Conservation (phyloP, 352 stramenopile genomes). For the Blastocystis sp. region DNA sequence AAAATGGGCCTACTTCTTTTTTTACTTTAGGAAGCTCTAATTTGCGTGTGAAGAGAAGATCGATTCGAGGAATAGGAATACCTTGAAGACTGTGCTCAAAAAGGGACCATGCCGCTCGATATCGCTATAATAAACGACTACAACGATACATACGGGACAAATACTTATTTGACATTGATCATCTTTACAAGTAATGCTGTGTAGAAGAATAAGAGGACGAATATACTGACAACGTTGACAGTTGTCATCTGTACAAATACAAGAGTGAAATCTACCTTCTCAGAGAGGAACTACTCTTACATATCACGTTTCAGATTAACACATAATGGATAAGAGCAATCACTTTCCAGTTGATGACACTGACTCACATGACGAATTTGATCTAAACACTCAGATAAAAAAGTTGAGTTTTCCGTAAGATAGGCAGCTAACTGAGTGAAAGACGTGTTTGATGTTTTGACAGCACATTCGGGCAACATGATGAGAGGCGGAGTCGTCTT, state of each 20-base stretch:
- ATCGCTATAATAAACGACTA: neutral
- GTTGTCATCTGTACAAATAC: conserved; percentile 26
- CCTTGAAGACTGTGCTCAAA: conserved; percentile 34
- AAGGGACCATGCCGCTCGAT: neutral
- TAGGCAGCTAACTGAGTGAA: neutral
- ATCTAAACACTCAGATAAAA: conserved; percentile 32
- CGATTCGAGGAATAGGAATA: neutral
- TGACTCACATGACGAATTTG: conserved; percentile 42
- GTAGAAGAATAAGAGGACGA: conserved; percentile 48
- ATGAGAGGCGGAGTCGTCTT: conserved; percentile 47
- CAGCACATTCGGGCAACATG: conserved; percentile 29
- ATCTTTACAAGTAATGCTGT: conserved; percentile 28
- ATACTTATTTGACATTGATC: conserved; percentile 37
- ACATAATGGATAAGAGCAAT: conserved; percentile 36
- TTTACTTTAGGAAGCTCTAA: neutral
- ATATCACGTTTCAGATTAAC: conserved; percentile 42
- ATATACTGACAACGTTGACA: conserved; percentile 1
- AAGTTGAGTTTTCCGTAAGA: neutral
- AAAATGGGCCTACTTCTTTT: neutral
- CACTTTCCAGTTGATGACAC: conserved; percentile 34
- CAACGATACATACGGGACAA: neutral
- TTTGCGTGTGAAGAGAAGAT: conserved; percentile 23
- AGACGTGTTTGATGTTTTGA: neutral
- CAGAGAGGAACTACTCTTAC: neutral
- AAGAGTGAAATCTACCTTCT: conserved; percentile 32